A percentile compares a stretch with the other conserved stretches of the same genome.
phyloP scores from a whole-genome alignment of 2,329 filamentous ascomycete species.

The Alternaria sp. region DNA sequence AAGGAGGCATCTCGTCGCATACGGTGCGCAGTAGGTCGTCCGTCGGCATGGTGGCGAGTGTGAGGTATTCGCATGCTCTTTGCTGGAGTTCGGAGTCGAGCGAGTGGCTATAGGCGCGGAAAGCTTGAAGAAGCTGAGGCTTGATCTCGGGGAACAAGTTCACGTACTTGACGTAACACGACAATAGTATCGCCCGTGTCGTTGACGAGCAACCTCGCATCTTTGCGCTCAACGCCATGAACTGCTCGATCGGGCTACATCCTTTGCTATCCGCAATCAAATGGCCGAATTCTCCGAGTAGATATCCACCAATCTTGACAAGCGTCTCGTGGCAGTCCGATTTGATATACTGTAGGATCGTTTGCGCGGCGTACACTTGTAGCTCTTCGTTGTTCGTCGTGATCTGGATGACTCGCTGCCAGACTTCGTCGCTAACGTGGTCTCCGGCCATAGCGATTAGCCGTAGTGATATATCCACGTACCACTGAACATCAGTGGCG shows the following conservation, averaged over 20 bases:
- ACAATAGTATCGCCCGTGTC: constrained; percentile 91
- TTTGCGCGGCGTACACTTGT: constrained; percentile 94
- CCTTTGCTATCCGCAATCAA: constrained; percentile 89
- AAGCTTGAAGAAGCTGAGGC: constrained; percentile 87
- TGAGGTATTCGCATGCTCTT: constrained; percentile 92
- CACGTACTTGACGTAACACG: constrained; percentile 96
- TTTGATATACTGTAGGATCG: constrained; percentile 90
- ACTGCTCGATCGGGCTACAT: constrained; percentile 97
- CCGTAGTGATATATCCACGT: constrained; percentile 94
- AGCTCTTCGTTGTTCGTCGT: constrained; percentile 99
- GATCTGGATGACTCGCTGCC: constrained; percentile 98
- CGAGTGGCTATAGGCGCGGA: constrained; percentile 90
- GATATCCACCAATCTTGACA: constrained; percentile 96
- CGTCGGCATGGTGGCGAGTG: constrained; percentile 81
- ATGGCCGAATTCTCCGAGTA: constrained; percentile 96
- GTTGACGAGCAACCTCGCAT: constrained; percentile 86
- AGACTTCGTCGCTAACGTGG: constrained; percentile 98
- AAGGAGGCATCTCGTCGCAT: constrained; percentile 98
- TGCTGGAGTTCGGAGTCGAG: constrained; percentile 96
- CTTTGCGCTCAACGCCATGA: constrained; percentile 88
- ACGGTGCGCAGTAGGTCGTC: constrained; percentile 93
- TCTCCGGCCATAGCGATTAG: constrained; percentile 96
- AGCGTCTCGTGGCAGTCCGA: constrained; percentile 96
- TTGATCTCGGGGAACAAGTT: constrained; percentile 99
- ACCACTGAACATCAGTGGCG: constrained; percentile 98